Evolutionary conservation across 1,284 basidiomycete genomes (phyloP).

Genomic region (Apiotrichum montevideense): DNA sequence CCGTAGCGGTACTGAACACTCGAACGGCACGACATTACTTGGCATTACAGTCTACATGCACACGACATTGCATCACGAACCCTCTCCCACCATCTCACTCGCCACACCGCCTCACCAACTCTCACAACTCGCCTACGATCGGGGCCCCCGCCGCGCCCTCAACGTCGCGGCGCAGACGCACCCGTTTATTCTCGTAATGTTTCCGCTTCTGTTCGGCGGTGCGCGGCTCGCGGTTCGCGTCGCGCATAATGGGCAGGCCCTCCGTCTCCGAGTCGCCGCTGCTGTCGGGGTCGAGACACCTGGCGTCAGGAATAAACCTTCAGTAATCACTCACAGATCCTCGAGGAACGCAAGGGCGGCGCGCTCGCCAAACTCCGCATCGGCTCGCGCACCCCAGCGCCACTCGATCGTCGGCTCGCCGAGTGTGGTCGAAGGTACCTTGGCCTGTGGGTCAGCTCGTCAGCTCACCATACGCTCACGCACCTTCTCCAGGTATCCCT

Average conservation of each 20-base stretch:
- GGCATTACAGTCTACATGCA: too few species aligned
- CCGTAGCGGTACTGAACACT: too few species aligned
- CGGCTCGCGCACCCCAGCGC: conserved; percentile 41
- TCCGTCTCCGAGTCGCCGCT: background rate
- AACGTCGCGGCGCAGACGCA: conserved; percentile 29
- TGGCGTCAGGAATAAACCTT: conserved; percentile 5
- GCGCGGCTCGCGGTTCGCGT: background rate
- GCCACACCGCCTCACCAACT: too few species aligned
- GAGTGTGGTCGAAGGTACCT: too few species aligned
- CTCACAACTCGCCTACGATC: conserved; percentile 15
- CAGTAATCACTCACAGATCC: conserved; percentile 29
- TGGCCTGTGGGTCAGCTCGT: too few species aligned
- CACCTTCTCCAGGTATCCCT: conserved; percentile 43
- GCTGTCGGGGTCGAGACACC: conserved; percentile 5
- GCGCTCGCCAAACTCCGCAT: conserved; percentile 42
- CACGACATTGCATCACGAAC: too few species aligned
- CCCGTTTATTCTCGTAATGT: conserved; percentile 25
- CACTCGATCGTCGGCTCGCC: conserved; percentile 22
- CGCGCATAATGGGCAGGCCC: conserved; percentile 21
- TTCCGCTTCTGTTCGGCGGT: background rate
- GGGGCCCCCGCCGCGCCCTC: conserved; percentile 35
- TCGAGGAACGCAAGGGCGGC: conserved; percentile 40
- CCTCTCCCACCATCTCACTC: too few species aligned
- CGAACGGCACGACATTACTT: too few species aligned
- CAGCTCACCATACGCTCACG: background rate